Evolutionary conservation across 768 basidiomycete species (phyloP).

Genomic region (Scleroderma bovista): DNA sequence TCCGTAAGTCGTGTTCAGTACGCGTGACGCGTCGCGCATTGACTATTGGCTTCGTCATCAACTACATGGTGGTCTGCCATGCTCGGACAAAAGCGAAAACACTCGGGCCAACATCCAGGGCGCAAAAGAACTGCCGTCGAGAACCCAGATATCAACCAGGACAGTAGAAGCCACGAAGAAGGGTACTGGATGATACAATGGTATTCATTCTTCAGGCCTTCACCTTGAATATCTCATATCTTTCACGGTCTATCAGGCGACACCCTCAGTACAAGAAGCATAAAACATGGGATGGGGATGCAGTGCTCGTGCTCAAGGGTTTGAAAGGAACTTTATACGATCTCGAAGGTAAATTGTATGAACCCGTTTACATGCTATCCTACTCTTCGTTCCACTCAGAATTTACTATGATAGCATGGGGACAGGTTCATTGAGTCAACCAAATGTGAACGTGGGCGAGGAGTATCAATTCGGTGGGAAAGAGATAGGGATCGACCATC

Average conservation of each 20-base stretch:
- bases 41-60: constrained; percentile 6
- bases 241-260: constrained; percentile 39
- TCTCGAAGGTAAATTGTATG: constrained; percentile 61
- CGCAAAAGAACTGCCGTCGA: constrained; percentile 28
- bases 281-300: constrained; percentile 88
- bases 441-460: constrained; percentile 32
- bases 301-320: constrained; percentile 49
- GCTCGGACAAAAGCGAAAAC: constrained; percentile 28
- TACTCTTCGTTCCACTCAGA: background rate
- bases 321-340: constrained; percentile 51
- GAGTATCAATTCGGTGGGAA: constrained; percentile 44
- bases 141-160: constrained; percentile 5
- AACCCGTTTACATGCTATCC: constrained; percentile 2
- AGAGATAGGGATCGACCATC: constrained; percentile 61
- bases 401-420: constrained; percentile 37
- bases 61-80: constrained; percentile 13
- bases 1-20: background rate
- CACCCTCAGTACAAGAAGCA: constrained; percentile 73
- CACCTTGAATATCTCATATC: background rate
- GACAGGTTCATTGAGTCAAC: constrained; percentile 41
- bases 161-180: constrained; percentile 20
- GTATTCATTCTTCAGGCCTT: constrained; percentile 28
- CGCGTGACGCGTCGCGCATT: background rate
- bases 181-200: constrained; percentile 79
- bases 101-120: constrained; percentile 14